Base-by-base conservation (phyloP, 305 asterid species). In the Ajuga reptans region DNA sequence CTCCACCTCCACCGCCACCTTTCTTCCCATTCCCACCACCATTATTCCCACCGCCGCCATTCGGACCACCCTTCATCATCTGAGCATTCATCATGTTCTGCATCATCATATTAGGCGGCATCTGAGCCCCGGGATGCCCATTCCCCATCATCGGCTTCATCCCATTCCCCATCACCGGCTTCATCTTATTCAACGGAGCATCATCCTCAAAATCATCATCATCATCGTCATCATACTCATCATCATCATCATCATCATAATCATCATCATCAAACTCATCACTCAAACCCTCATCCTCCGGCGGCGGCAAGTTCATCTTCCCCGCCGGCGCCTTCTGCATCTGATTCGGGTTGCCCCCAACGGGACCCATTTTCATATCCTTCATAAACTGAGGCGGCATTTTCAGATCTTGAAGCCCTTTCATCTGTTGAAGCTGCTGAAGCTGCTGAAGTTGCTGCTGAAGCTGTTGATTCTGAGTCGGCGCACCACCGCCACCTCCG, bases 371-470 rank as follows among this genome's bases (percentile, higher is more conserved):
- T 62, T 84, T 85, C 52, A 82, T 47, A 72, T 77, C 91, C 76
- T 85, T 85, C 65, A 71, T 72, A 27, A 83, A 79, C 58, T 80
- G 89, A 0, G 83, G 89, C 1, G 89, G 86, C 84, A 86, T 0
- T 71, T 86, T 87, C 86, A 83, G 77, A 68, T 87, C 96, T 42
- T 88, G 95, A 3, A 89, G 21, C 46, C 83, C 92, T 53, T 92
- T 90, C 73, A 90, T 73, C 66, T 86, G 89, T 52, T 84, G 96
- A 9, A 84, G 79, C 73, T 82, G 88, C 33, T 83, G 95, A 1
- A 78, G 86, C 9, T 74, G 84, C 75, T 77, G 83, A 17, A 66
- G 75, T 18, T 75, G 83, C 69, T 61, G 79, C 63, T 62, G 76
- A 29, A 75, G 42, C 65, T 82, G 82, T 6, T 77, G 81, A n/a